Conservation (phyloP, 208 protist genomes). For the Trypanosoma brucei region DNA sequence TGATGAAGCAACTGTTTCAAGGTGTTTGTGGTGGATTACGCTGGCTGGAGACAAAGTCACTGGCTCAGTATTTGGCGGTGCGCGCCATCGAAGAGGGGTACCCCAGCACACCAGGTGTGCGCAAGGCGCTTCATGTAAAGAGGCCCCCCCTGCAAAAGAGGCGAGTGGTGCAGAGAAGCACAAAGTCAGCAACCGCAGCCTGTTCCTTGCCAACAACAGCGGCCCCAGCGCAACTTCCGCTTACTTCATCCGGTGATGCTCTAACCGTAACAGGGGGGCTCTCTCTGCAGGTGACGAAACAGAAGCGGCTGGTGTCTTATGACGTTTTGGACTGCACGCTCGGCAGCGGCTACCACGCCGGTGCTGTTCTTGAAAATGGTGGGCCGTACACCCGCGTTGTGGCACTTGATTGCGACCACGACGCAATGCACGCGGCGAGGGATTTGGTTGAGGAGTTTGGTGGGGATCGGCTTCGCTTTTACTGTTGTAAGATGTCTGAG, state of each 20-base stretch:
- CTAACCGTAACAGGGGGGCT: conserved; percentile 25
- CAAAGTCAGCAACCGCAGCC: not conserved
- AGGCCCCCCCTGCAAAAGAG: conserved; percentile 12
- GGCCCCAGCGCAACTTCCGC: not conserved
- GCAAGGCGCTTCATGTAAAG: conserved; percentile 28
- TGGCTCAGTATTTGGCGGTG: conserved; percentile 67
- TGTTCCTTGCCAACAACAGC: not conserved
- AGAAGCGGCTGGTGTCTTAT: conserved; percentile 60
- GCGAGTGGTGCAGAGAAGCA: conserved; percentile 7
- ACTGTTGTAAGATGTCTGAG: conserved; percentile 68
- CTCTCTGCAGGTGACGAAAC: conserved; percentile 19
- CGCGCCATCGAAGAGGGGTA: conserved; percentile 72
- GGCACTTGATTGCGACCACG: conserved; percentile 76
- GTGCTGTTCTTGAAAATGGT: conserved; percentile 76
- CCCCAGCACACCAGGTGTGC: conserved; percentile 35
- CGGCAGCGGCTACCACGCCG: conserved; percentile 75
- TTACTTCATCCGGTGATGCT: conserved; percentile 14
- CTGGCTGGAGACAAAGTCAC: conserved; percentile 63
- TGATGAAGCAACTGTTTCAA: conserved; percentile 83
- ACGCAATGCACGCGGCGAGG: conserved; percentile 28
- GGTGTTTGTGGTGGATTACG: conserved; percentile 70
- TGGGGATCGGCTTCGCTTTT: conserved; percentile 69
- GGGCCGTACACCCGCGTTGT: conserved; percentile 81
- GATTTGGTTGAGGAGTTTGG: conserved; percentile 68
- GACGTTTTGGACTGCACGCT: conserved; percentile 88